These are phyloP conservation scores for Coniella vitis DNA, from an alignment of 2,329 filamentous ascomycete species.

Conservation along the genomic window DNA sequence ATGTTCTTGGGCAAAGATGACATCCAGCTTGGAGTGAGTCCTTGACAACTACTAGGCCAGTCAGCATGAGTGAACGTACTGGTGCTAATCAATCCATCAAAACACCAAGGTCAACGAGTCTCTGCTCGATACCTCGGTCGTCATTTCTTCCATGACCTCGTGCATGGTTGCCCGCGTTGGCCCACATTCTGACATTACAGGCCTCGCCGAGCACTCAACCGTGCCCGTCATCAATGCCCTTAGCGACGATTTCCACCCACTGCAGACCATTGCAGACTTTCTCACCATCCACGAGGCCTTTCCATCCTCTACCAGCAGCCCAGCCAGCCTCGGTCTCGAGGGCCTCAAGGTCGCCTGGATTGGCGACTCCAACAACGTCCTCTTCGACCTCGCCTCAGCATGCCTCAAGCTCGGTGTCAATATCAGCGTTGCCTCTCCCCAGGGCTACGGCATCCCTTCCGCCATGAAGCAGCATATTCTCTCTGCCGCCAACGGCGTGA, in stretches of 20 bases:
- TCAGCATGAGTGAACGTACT: too few relatives aligned
- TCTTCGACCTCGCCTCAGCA: constrained; percentile 86
- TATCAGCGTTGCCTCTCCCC: constrained; percentile 78
- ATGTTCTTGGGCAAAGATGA: constrained; percentile 97
- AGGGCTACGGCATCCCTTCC: constrained; percentile 73
- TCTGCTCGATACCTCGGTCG: constrained; percentile 82
- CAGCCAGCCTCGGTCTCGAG: constrained; percentile 56
- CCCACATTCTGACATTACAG: constrained; percentile 66
- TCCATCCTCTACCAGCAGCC: constrained; percentile 35
- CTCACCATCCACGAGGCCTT: constrained; percentile 82
- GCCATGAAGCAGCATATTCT: constrained; percentile 68
- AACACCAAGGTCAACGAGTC: constrained; percentile 69
- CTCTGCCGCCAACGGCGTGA: constrained; percentile 50
- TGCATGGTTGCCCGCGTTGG: constrained; percentile 76
- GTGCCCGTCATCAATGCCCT: constrained; percentile 84
- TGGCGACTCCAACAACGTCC: constrained; percentile 93
- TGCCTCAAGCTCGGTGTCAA: constrained; percentile 83
- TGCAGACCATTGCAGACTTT: constrained; percentile 92
- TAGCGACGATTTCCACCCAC: constrained; percentile 84
- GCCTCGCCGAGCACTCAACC: constrained; percentile 62
- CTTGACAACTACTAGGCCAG: too few relatives aligned
- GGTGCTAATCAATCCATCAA: constrained; percentile 27
- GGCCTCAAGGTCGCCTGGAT: constrained; percentile 93
- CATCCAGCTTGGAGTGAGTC: constrained; percentile 69
- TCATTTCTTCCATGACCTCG: constrained; percentile 90